Percentiles rank a stretch among this genome's conserved stretches.
These are phyloP conservation scores for Dichotomocladium elegans DNA, from an alignment of 371 early-diverging fungal genomes.

Conservation along the genomic window DNA sequence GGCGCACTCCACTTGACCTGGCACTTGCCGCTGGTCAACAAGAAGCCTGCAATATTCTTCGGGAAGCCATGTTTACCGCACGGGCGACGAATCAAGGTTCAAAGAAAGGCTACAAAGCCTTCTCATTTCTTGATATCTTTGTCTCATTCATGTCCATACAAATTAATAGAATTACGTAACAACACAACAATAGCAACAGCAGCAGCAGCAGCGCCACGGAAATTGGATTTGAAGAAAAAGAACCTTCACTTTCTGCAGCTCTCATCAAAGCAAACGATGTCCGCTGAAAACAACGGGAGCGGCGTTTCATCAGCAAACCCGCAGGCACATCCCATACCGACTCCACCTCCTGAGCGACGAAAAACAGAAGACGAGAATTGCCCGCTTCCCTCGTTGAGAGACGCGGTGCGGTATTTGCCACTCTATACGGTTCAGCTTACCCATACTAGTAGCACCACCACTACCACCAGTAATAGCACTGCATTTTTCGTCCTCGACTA, in stretches of 20 bases:
- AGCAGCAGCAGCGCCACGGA: background rate
- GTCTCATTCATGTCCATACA: background rate
- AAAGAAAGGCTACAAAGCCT: background rate
- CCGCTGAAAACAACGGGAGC: slow-evolving; percentile 12
- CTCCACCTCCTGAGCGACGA: slow-evolving; percentile 41
- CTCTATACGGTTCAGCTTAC: no score
- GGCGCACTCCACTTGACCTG: slow-evolving; percentile 53
- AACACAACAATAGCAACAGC: no score
- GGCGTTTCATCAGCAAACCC: no score
- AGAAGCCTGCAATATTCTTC: background rate
- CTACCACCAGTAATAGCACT: slow-evolving; percentile 45
- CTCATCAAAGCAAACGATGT: slow-evolving; percentile 11
- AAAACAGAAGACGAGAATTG: no score
- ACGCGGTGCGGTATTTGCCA: slow-evolving; percentile 56
- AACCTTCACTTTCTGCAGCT: slow-evolving; percentile 18
- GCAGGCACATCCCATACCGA: no score
- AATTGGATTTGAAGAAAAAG: slow-evolving; percentile 28
- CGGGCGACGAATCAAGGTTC: background rate
- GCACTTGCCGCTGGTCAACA: slow-evolving; percentile 41
- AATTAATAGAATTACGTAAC: no score
- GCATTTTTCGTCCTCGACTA: no score
- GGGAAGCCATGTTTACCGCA: background rate
- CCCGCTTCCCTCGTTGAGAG: slow-evolving; percentile 14
- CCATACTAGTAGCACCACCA: no score
- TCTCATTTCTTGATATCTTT: background rate